These are phyloP conservation scores for Podaxis sp. DNA, from an alignment of 768 basidiomycete species.

Conservation along the genomic window DNA sequence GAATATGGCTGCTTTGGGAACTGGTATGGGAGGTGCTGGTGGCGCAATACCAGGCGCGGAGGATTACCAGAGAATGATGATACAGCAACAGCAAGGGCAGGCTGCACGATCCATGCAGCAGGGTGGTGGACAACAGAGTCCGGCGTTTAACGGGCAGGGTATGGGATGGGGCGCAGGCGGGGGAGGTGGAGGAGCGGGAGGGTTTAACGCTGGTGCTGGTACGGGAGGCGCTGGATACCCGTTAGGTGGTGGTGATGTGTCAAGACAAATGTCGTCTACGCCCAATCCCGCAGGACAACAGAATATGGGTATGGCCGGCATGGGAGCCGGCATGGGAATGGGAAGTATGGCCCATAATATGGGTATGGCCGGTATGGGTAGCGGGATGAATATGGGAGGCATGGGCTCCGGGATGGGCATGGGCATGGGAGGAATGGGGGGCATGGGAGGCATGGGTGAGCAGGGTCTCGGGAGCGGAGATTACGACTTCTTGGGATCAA, in stretches of 20 bases:
- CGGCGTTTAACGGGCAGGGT: constrained; percentile 7
- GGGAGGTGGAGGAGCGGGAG: background rate
- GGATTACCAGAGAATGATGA: constrained; percentile 54
- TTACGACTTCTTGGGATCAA: constrained; percentile 6
- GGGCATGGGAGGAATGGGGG: constrained; percentile 4
- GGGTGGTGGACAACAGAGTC: constrained; percentile 21
- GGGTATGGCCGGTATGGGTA: constrained; percentile 12
- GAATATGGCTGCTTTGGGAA: constrained; percentile 25
- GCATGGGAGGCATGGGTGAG: constrained; percentile 9
- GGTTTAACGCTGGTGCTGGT: background rate
- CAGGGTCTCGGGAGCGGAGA: constrained; percentile 8
- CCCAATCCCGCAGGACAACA: constrained; percentile 2
- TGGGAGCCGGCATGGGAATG: constrained; percentile 6
- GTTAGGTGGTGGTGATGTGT: background rate
- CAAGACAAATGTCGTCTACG: constrained; percentile 6
- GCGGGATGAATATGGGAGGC: constrained; percentile 1
- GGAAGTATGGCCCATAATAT: constrained; percentile 4
- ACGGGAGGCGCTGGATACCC: constrained; percentile 1
- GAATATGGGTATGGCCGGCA: constrained; percentile 1
- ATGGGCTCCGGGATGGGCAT: constrained; percentile 3
- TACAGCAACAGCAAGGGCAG: constrained; percentile 37
- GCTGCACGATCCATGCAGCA: constrained; percentile 33
- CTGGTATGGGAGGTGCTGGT: background rate
- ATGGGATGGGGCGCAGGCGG: constrained; percentile 4
- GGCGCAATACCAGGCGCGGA: constrained; percentile 24